Percentiles rank a stretch among this genome's conserved stretches.
Conservation (phyloP, 2,329 filamentous ascomycete species). For the Diplodia intermedia region DNA sequence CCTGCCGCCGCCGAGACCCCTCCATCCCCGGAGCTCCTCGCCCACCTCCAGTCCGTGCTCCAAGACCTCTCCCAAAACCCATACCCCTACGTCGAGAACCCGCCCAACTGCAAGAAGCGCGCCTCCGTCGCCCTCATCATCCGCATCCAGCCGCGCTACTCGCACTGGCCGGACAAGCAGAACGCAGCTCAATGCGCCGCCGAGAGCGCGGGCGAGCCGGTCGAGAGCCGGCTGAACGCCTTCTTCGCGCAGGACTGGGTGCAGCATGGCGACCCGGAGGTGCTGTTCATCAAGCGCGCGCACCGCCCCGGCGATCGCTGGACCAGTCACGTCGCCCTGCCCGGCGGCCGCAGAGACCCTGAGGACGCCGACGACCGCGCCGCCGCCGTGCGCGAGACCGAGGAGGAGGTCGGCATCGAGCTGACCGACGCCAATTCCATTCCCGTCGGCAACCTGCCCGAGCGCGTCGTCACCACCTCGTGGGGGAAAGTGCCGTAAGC, state of each 20-base stretch:
- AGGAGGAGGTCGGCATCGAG: slow-evolving; percentile 71
- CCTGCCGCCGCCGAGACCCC: slow-evolving; percentile 24
- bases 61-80: slow-evolving; percentile 53
- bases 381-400: slow-evolving; percentile 68
- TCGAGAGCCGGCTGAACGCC: slow-evolving; percentile 55
- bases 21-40: slow-evolving; percentile 41
- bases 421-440: slow-evolving; percentile 57
- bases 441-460: slow-evolving; percentile 67
- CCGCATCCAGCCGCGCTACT: slow-evolving; percentile 65
- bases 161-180: slow-evolving; percentile 56
- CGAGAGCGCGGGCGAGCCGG: slow-evolving; percentile 35
- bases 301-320: slow-evolving; percentile 70
- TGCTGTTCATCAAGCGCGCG: slow-evolving; percentile 75
- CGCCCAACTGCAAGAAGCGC: slow-evolving; percentile 61
- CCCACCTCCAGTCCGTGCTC: slow-evolving; percentile 52
- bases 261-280: slow-evolving; percentile 68
- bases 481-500: slow-evolving; percentile 70
- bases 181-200: not conserved
- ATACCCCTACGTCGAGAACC: slow-evolving; percentile 58
- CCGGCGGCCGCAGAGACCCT: slow-evolving; percentile 71
- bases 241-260: slow-evolving; percentile 73
- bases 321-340: slow-evolving; percentile 73
- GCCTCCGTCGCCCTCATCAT: slow-evolving; percentile 72
- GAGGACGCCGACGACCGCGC: slow-evolving; percentile 68
- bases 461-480: slow-evolving; percentile 69